Percentiles rank a stretch among this genome's conserved stretches.
Conservation (phyloP, 163 green algal genomes). For the Chlamydomonas reinhardtii region DNA sequence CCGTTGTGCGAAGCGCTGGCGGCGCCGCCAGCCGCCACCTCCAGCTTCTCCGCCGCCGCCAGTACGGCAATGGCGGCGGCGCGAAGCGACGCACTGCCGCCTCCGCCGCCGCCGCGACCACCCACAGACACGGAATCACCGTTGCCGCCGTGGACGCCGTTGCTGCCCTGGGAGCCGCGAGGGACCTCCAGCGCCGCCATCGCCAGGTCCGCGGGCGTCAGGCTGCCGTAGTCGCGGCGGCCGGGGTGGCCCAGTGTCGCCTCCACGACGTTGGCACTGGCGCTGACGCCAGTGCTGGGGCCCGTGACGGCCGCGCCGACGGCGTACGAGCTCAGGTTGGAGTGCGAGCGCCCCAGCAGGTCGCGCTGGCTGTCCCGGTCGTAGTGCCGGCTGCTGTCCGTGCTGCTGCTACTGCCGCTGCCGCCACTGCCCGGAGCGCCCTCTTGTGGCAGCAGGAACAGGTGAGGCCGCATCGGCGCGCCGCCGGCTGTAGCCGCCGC, state of each 20-base stretch:
- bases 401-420: background rate
- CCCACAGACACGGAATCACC: no score
- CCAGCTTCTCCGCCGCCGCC: background rate
- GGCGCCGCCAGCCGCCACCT: background rate
- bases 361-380: no score
- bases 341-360: no score
- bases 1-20: background rate
- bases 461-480: background rate
- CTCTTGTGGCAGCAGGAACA: background rate
- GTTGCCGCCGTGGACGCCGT: no score
- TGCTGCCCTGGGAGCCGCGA: background rate
- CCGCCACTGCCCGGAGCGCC: background rate
- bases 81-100: background rate
- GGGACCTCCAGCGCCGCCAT: no score
- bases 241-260: background rate
- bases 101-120: background rate
- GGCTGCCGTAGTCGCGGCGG: background rate
- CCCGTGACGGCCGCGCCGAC: no score
- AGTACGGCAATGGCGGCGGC: background rate
- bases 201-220: background rate
- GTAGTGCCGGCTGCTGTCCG: background rate
- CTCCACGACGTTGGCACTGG: background rate
- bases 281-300: background rate
- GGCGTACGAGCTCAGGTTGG: no score
- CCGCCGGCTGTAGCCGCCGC: background rate